These are phyloP conservation scores for Suillus americanus DNA, from an alignment of 768 basidiomycete species.

Conservation along the genomic window DNA sequence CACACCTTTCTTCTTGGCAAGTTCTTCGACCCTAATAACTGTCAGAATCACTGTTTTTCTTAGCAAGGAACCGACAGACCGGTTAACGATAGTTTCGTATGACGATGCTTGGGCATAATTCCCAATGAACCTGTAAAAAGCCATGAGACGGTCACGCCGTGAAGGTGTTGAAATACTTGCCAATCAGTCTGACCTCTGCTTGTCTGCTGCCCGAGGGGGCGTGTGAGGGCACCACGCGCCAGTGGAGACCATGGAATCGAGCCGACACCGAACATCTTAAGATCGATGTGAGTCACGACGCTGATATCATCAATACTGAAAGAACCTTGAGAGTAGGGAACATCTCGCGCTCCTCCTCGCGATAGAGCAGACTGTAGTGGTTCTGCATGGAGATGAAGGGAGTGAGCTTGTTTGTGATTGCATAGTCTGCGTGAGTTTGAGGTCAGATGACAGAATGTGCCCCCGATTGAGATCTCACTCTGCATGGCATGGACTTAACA, in stretches of 20 bases:
- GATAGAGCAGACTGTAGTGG: slow-evolving; percentile 54
- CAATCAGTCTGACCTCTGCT: slow-evolving; percentile 24
- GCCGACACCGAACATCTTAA: slow-evolving; percentile 42
- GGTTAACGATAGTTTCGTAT: slow-evolving; percentile 27
- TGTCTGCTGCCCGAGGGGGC: slow-evolving; percentile 33
- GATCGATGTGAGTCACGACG: slow-evolving; percentile 2
- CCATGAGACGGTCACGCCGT: slow-evolving; percentile 8
- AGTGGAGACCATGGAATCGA: slow-evolving; percentile 47
- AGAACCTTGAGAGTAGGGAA: slow-evolving; percentile 47
- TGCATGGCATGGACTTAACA: slow-evolving; percentile 39
- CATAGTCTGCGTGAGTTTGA: slow-evolving; percentile 30
- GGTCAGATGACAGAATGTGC: neutral
- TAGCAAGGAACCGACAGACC: slow-evolving; percentile 14
- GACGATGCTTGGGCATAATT: slow-evolving; percentile 24
- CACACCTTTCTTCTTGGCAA: slow-evolving; percentile 35
- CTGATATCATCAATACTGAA: neutral
- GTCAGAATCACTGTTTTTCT: neutral
- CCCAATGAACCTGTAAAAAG: slow-evolving; percentile 20
- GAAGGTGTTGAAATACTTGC: slow-evolving; percentile 7
- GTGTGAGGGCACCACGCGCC: slow-evolving; percentile 35
- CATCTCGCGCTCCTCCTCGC: slow-evolving; percentile 63
- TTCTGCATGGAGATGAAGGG: slow-evolving; percentile 70
- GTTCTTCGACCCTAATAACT: slow-evolving; percentile 37
- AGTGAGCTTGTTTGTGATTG: slow-evolving; percentile 42
- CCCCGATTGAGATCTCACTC: slow-evolving; percentile 24